phyloP scores from a whole-genome alignment of 192 early-diverging fungal species.

The Diversispora epigaea region DNA sequence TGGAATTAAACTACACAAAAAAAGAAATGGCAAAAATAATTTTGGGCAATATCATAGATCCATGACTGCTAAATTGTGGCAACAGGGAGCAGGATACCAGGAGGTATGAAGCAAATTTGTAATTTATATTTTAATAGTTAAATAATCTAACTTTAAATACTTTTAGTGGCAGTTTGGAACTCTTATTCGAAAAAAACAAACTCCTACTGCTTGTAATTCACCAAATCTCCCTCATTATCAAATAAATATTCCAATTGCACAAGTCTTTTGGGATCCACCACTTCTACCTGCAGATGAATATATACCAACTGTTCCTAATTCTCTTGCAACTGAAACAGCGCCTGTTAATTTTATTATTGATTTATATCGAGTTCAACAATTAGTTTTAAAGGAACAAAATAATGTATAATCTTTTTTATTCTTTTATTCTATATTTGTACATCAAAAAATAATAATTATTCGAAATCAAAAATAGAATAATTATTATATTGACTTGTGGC shows the following conservation, averaged over 20 bases:
- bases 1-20: constrained; percentile 23
- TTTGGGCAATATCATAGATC: too few species aligned
- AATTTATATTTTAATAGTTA: constrained; percentile 24
- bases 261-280: constrained; percentile 22
- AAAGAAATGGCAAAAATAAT: background rate
- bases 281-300: constrained; percentile 7
- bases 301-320: background rate
- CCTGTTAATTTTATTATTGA: constrained; percentile 29
- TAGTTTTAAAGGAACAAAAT: constrained; percentile 15
- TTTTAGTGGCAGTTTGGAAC: constrained; percentile 25
- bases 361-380: constrained; percentile 14
- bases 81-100: background rate
- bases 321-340: constrained; percentile 12
- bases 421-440: background rate
- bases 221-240: constrained; percentile 19
- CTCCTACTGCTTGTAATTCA: constrained; percentile 11
- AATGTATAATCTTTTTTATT: constrained; percentile 26
- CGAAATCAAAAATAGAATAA: too few species aligned
- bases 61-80: background rate
- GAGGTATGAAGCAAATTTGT: constrained; percentile 8
- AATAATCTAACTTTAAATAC: constrained; percentile 22
- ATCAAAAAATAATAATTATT: too few species aligned
- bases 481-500: too few species aligned
- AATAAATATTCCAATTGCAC: constrained; percentile 21
- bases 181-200: constrained; percentile 1